Evolutionary conservation across 768 basidiomycete species (phyloP).

Genomic region (Panus rudis): DNA sequence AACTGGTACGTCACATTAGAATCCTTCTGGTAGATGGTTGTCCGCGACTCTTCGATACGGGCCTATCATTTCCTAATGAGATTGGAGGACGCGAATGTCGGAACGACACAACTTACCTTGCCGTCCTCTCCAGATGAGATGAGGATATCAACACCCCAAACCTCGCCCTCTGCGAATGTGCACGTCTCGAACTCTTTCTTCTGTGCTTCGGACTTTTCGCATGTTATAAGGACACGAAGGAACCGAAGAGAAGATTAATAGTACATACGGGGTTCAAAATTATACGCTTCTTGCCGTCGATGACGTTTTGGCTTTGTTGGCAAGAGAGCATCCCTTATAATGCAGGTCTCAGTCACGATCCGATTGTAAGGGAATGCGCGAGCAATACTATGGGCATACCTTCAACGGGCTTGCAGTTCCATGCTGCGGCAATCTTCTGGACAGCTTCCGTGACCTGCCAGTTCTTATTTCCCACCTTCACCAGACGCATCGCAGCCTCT

Average conservation of each 20-base stretch:
- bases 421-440: conserved; percentile 58
- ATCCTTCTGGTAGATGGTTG: conserved; percentile 90
- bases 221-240: not conserved
- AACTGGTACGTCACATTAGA: conserved; percentile 84
- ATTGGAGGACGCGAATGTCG: conserved; percentile 3
- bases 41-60: conserved; percentile 81
- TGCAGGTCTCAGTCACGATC: conserved; percentile 1
- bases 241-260: not conserved
- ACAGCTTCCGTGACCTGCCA: conserved; percentile 91
- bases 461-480: conserved; percentile 93
- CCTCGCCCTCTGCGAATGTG: conserved; percentile 88
- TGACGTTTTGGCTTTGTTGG: conserved; percentile 89
- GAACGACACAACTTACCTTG: conserved; percentile 52
- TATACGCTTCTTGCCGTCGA: conserved; percentile 94
- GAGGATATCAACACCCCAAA: conserved; percentile 91
- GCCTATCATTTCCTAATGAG: conserved; percentile 43
- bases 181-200: conserved; percentile 79
- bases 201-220: conserved; percentile 51
- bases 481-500: conserved; percentile 83
- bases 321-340: conserved; percentile 84
- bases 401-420: conserved; percentile 91
- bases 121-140: conserved; percentile 85
- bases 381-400: conserved; percentile 39
- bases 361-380: not conserved
- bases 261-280: conserved; percentile 67